Evolutionary conservation across 768 basidiomycete species (phyloP), one percentile per base, ranked within the genome.

Genomic region (Leccinum longicurvipes): DNA sequence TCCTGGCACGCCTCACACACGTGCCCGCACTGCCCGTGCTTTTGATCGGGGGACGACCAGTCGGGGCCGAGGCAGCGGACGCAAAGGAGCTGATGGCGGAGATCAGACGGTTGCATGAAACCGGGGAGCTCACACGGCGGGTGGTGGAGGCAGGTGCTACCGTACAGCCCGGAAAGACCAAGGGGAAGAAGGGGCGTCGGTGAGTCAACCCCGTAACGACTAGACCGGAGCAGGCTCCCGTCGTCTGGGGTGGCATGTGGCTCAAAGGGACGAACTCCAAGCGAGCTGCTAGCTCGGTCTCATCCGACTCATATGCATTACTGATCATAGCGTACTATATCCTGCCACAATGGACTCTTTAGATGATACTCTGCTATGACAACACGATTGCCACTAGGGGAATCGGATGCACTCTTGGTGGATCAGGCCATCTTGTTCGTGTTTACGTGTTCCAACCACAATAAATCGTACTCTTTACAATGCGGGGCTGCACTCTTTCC

Each of bases 1-100:
- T 91, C 24, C 76, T 92, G 45, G 63, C 67, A 12, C 84, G 90
- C 0, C 74, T 92, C 36, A 87, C 87, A 0, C 71, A 70, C 15
- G 65, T 76, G 4, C 58, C 74, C 1, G 78, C 82, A 15, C 73
- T 91, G 7, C 88, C 91, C 15, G 67, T 91, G 28, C 77, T 92
- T 5, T 74, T 93, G 51, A 68, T 93, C 45, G 85, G 84, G 17
- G 91, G 91, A 32, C 74, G 76, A 47, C 68, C 79, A 15, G 72
- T 87, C 15, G 83, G 83, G 15, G 67, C 77, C 0, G 59, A 54
- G 2, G 29, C 57, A 0, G 5, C 49, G 0, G 56, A 70, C n/a
- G 25, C 52, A 11, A 63, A 50, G 53, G 50, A 24, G 6, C 19
- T 69, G 24, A 70, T 85, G 39, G 71, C 76, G 15, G 76, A 82